Conservation (phyloP, 805 yeast species). For the Cyberlindnera samutprakarnensis region DNA sequence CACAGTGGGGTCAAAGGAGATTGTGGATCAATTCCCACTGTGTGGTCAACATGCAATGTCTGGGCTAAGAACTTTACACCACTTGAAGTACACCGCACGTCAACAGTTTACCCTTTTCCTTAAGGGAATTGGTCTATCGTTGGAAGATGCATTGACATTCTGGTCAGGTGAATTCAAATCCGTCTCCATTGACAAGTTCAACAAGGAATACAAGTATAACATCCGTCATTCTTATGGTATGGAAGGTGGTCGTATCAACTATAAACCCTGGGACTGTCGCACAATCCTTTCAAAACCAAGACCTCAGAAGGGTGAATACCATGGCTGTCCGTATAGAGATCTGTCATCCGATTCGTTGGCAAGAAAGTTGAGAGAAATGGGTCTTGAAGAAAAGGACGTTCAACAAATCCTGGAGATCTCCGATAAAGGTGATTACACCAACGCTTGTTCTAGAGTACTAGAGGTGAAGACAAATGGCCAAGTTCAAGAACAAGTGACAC, state of each 20-base stretch:
- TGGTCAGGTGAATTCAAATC: conserved; percentile 69
- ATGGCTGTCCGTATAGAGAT: conserved; percentile 92
- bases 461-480: conserved; percentile 57
- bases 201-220: conserved; percentile 83
- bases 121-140: conserved; percentile 81
- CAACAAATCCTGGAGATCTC: conserved; percentile 61
- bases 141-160: conserved; percentile 82
- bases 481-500: conserved; percentile 40
- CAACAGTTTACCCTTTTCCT: conserved; percentile 79
- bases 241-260: conserved; percentile 83
- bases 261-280: conserved; percentile 80
- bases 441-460: conserved; percentile 86
- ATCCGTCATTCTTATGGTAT: conserved; percentile 86
- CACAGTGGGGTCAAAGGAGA: conserved; percentile 46
- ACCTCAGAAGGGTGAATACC: conserved; percentile 62
- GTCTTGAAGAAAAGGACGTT: conserved; percentile 52
- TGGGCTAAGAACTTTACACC: conserved; percentile 54
- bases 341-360: conserved; percentile 57
- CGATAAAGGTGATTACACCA: conserved; percentile 62
- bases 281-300: conserved; percentile 66
- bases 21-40: conserved; percentile 67
- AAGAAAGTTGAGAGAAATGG: conserved; percentile 51
- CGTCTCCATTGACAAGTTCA: conserved; percentile 65
- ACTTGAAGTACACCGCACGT: conserved; percentile 77
- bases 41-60: conserved; percentile 66